Conservation (phyloP, 2,329 filamentous ascomycete species). For the Endothia cerciana region DNA sequence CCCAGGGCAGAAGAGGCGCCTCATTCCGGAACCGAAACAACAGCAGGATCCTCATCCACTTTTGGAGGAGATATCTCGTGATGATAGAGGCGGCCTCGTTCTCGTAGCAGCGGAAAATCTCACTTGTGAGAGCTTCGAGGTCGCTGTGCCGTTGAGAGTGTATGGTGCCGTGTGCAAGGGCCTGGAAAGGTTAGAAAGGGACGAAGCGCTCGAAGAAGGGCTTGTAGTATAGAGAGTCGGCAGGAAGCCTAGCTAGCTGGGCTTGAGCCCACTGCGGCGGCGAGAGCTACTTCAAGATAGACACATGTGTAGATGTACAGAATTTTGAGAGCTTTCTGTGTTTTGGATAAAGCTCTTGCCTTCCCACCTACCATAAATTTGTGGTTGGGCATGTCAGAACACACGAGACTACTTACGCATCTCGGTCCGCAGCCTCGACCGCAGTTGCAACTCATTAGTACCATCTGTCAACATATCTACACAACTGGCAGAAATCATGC, state of each 20-base stretch:
- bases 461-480: not conserved
- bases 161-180: conserved; percentile 68
- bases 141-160: conserved; percentile 80
- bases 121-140: conserved; percentile 87
- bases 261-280: not conserved
- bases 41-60: conserved; percentile 51
- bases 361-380: not conserved
- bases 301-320: conserved; percentile 10
- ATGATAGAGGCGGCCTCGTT: conserved; percentile 75
- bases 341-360: not conserved
- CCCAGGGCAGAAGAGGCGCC: conserved; percentile 33
- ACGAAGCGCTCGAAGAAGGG: conserved; percentile 49
- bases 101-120: conserved; percentile 78
- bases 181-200: conserved; percentile 59
- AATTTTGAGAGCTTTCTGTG: conserved; percentile 11
- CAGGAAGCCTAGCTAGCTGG: not conserved
- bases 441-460: not conserved
- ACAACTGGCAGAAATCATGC: not conserved
- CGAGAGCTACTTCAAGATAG: conserved; percentile 13
- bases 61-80: conserved; percentile 78
- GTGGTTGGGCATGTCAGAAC: not conserved
- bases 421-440: not conserved
- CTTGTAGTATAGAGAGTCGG: conserved; percentile 27
- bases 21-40: conserved; percentile 29
- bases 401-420: not conserved